Evolutionary conservation across 2,329 filamentous ascomycete genomes (phyloP).

Genomic region (Botryosphaeria dothidea): DNA sequence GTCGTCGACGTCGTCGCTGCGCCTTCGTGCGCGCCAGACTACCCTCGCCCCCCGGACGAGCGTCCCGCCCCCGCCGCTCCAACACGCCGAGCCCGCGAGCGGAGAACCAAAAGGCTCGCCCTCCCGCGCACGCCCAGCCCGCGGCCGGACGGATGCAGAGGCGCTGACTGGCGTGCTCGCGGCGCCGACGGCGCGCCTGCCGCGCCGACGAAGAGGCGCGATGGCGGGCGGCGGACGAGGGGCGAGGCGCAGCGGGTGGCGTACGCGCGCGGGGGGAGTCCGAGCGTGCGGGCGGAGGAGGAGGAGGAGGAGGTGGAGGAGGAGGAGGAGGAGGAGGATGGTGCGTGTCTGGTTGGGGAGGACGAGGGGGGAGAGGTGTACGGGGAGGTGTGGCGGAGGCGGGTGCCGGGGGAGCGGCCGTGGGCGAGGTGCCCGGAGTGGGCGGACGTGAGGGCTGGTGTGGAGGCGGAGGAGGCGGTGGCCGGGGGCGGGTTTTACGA

Average conservation of each 20-base stretch:
- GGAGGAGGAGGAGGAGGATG: background rate
- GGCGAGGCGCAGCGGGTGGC: background rate
- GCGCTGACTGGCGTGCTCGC: too few species aligned
- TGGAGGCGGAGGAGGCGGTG: background rate
- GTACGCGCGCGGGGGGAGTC: background rate
- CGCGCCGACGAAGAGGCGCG: background rate
- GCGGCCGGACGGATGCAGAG: too few species aligned
- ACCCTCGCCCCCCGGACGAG: too few species aligned
- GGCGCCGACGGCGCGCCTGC: too few species aligned
- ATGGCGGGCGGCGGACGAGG: background rate
- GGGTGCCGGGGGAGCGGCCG: background rate
- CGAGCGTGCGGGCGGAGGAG: background rate
- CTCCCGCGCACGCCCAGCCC: too few species aligned
- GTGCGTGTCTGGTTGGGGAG: background rate
- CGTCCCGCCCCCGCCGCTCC: too few species aligned
- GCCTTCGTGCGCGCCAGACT: too few species aligned
- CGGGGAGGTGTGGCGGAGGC: background rate
- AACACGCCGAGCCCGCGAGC: too few species aligned
- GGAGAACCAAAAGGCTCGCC: too few species aligned
- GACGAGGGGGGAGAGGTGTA: background rate
- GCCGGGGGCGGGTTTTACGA: too few species aligned
- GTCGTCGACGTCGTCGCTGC: too few species aligned
- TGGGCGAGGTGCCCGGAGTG: too few species aligned
- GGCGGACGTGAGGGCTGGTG: background rate
- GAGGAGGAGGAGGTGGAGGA: background rate